A percentile compares a stretch with the other conserved stretches of the same genome.
Conservation (phyloP, 1,284 basidiomycete genomes). For the Butyriboletus appendiculatus region DNA sequence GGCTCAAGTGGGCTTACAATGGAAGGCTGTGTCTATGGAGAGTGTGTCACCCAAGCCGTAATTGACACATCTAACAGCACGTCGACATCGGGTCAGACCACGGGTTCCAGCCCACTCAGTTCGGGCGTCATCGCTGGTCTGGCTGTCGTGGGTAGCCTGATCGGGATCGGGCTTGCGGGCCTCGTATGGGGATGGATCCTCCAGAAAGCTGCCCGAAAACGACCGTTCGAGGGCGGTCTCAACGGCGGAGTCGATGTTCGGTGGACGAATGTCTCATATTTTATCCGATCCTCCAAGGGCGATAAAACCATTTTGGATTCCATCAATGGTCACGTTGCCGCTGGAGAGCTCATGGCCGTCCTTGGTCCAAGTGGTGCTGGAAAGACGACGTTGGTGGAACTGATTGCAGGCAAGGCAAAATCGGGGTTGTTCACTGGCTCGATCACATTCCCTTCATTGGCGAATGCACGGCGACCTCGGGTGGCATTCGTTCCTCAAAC, state of each 20-base stretch:
- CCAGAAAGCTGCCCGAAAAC: conserved; percentile 62
- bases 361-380: conserved; percentile 89
- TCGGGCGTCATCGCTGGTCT: conserved; percentile 87
- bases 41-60: conserved; percentile 80
- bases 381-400: conserved; percentile 84
- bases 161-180: conserved; percentile 57
- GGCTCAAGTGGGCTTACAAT: conserved; percentile 71
- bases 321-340: conserved; percentile 65
- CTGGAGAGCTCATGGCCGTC: conserved; percentile 85
- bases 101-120: conserved; percentile 49
- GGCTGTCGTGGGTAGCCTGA: conserved; percentile 72
- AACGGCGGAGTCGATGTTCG: conserved; percentile 59
- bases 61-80: conserved; percentile 55
- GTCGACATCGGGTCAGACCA: conserved; percentile 22
- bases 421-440: conserved; percentile 66
- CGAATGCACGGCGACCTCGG: conserved; percentile 40
- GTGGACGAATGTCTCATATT: conserved; percentile 75
- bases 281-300: conserved; percentile 44
- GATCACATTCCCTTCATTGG: conserved; percentile 55
- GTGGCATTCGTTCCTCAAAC: conserved; percentile 88
- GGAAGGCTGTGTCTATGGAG: conserved; percentile 76
- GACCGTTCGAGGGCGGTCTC: conserved; percentile 38
- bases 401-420: conserved; percentile 79
- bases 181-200: conserved; percentile 60
- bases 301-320: conserved; percentile 75